Percentiles rank a stretch among this genome's conserved stretches.
phyloP scores from a whole-genome alignment of 1,139 yeast species.

The Sugiyamaella paludigena region DNA sequence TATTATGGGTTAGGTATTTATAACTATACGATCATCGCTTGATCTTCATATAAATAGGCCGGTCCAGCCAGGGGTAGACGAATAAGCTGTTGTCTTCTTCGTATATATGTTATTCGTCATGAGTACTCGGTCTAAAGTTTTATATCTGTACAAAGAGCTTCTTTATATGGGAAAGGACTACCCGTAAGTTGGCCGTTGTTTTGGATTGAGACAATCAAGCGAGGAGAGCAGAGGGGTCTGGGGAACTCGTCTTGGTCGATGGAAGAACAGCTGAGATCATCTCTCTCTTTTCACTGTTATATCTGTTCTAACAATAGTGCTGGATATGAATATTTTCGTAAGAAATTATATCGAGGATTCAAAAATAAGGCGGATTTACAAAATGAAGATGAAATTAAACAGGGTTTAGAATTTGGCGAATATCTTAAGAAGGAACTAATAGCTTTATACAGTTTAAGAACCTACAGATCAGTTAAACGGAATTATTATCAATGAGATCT shows the following conservation, averaged over 20 bases:
- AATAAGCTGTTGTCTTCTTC: too few relatives aligned
- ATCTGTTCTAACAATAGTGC: conserved; percentile 16
- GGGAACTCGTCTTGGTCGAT: background rate
- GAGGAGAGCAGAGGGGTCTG: background rate
- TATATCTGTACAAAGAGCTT: conserved; percentile 39
- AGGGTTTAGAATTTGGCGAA: conserved; percentile 38
- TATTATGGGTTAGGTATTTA: too few relatives aligned
- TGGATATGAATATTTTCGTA: conserved; percentile 35
- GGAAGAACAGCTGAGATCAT: too few relatives aligned
- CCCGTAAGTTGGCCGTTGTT: conserved; percentile 29
- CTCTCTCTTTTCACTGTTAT: too few relatives aligned
- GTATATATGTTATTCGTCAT: background rate
- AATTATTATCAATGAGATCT: conserved; percentile 29
- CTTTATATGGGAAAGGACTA: conserved; percentile 40
- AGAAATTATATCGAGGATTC: conserved; percentile 34
- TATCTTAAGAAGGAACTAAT: conserved; percentile 38
- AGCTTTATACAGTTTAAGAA: conserved; percentile 36
- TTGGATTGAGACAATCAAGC: too few relatives aligned
- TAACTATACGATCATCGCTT: too few relatives aligned
- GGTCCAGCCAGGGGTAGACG: too few relatives aligned
- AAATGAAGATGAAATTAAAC: conserved; percentile 30
- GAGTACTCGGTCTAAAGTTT: conserved; percentile 24
- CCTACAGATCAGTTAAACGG: conserved; percentile 38
- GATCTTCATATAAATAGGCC: too few relatives aligned
- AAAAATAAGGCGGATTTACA: conserved; percentile 27